Evolutionary conservation across 371 early-diverging fungal species (phyloP).

Genomic region (Circinella minor): DNA sequence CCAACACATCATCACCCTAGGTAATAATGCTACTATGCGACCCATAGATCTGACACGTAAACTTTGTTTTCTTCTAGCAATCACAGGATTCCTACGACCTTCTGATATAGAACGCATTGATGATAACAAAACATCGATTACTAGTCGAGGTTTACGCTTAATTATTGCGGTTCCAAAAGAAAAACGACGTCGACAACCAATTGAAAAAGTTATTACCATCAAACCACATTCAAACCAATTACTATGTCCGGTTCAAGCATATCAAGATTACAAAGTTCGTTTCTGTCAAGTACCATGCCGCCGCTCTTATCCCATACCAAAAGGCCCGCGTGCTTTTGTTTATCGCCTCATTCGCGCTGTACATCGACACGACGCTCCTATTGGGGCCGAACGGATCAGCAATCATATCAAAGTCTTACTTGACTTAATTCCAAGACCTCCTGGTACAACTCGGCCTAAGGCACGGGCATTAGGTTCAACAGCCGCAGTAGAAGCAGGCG

Average conservation of each 20-base stretch:
- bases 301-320: neutral
- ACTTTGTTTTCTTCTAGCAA: slow-evolving; percentile 24
- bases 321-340: neutral
- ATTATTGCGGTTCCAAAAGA: slow-evolving; percentile 21
- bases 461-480: neutral
- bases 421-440: neutral
- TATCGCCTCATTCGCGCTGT: neutral
- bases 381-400: slow-evolving; percentile 1
- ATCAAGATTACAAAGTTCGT: neutral
- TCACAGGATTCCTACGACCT: slow-evolving; percentile 31
- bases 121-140: slow-evolving; percentile 1
- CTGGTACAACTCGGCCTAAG: neutral
- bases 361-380: neutral
- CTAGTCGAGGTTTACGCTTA: neutral
- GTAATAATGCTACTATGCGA: slow-evolving; percentile 2
- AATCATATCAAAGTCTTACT: neutral
- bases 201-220: slow-evolving; percentile 12
- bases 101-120: slow-evolving; percentile 31
- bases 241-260: slow-evolving; percentile 24
- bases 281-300: neutral
- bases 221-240: slow-evolving; percentile 13
- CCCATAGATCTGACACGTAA: slow-evolving; percentile 18
- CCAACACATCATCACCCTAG: neutral
- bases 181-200: slow-evolving; percentile 17
- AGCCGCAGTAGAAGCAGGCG: neutral